Conservation (phyloP, 2,329 filamentous ascomycete genomes). For the Golovinomyces cichoracearum region DNA sequence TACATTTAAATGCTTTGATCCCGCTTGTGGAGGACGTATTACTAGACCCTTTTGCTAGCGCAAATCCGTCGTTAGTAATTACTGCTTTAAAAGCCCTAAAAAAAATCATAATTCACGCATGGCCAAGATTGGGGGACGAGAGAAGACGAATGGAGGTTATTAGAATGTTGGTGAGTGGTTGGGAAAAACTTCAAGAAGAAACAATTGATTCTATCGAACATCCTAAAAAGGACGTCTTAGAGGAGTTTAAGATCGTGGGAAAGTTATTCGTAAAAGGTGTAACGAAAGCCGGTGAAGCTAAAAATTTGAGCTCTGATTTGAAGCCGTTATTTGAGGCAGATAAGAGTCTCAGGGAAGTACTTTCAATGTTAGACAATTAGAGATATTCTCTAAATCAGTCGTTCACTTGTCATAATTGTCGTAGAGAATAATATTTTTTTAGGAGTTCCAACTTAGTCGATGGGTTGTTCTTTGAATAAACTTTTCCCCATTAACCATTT, state of each 20-base stretch:
- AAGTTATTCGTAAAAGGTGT: constrained; percentile 9
- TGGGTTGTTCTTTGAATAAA: constrained; percentile 71
- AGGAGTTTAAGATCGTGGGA: constrained; percentile 7
- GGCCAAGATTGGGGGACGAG: constrained; percentile 34
- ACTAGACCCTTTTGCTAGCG: constrained; percentile 33
- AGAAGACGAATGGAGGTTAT: constrained; percentile 3
- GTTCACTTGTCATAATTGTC: not conserved
- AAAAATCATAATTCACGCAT: constrained; percentile 33
- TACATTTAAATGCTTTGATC: constrained; percentile 43
- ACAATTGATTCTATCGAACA: constrained; percentile 15
- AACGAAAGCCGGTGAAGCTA: not conserved
- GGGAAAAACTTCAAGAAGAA: constrained; percentile 11
- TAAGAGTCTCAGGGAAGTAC: constrained; percentile 16
- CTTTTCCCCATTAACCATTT: constrained; percentile 92
- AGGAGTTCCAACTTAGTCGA: constrained; percentile 17
- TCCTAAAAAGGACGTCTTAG: constrained; percentile 5
- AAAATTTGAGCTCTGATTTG: constrained; percentile 8
- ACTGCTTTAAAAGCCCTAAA: constrained; percentile 25
- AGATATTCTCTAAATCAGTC: not conserved
- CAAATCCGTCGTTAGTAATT: constrained; percentile 21
- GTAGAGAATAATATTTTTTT: not conserved
- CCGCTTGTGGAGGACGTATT: constrained; percentile 39
- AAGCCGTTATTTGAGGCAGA: constrained; percentile 12
- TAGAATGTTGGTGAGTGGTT: constrained; percentile 3
- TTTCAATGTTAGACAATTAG: constrained; percentile 1